Evolutionary conservation across 768 basidiomycete genomes (phyloP), one percentile per base, ranked within the genome.

Genomic region (Psilocybe cubensis): DNA sequence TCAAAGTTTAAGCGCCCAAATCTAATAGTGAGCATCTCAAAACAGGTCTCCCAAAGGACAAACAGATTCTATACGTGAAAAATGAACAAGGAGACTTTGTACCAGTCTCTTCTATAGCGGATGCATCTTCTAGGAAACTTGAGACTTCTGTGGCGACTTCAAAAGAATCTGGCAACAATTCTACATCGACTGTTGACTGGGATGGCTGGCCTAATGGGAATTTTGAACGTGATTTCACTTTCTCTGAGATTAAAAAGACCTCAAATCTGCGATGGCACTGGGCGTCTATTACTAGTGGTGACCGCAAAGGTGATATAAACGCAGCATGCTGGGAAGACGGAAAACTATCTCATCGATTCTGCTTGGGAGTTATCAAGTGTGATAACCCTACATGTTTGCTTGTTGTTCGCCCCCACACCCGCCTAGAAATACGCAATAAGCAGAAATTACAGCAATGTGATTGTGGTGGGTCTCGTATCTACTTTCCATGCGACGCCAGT

Each of bases 401-500:
- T 31, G 28, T 65, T 17, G 50, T 63, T 14, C 62, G 66, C 3
- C 68, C 68, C 9, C 11, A 57, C 12, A 64, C 54, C 45, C 57
- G 42, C 47, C n/a, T 41, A 4, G n/a, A 21, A 27, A 41, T n/a
- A 3, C n/a, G 49, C 3, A 3, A 27, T 3, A 28, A 43, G 18
- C 60, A 62, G 52, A 18, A 58, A 5, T 4, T 20, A 0, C 11
- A 58, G n/a, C 5, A 29, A n/a, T 63, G 61, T 38, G 23, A 21
- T 24, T 64, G 63, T 58, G 54, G 53, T 1, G 28, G 48, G 1
- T 3, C 8, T 21, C 18, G 61, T 9, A 3, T 44, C 14, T 46
- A 31, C 10, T 2, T 42, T 9, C 29, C 50, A 57, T 49, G 38
- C 14, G 9, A 9, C 12, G 55, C 62, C 20, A 38, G 31, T 12